Conservation (phyloP, 176 grass and related monocot genomes). For the Bromus sterilis region DNA sequence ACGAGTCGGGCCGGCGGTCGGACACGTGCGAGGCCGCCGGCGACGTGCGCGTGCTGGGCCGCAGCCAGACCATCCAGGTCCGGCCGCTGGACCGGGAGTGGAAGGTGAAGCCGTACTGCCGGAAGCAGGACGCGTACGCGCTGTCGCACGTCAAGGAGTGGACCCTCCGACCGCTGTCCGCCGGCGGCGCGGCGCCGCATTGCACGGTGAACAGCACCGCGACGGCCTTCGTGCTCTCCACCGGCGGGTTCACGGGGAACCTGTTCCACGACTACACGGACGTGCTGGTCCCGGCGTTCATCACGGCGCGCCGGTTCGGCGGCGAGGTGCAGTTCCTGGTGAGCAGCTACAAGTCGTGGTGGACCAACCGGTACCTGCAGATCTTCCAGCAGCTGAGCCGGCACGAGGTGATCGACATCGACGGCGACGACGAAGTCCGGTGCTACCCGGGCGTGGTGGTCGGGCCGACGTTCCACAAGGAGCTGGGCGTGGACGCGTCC, state of each 20-base stretch:
- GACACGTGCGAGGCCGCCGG: conserved; percentile 56
- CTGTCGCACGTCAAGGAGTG: conserved; percentile 48
- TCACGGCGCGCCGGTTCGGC: conserved; percentile 38
- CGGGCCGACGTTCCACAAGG: conserved; percentile 60
- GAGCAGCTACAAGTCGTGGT: conserved; percentile 62
- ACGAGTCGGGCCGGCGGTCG: conserved; percentile 50
- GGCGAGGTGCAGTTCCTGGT: conserved; percentile 76
- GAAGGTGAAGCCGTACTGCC: conserved; percentile 51
- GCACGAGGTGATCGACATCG: conserved; percentile 58
- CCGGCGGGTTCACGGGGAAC: conserved; percentile 74
- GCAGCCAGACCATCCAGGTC: conserved; percentile 28
- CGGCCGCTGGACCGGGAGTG: conserved; percentile 24
- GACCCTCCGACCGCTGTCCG: conserved; percentile 24
- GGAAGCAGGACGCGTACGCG: conserved; percentile 47
- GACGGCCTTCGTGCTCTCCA: conserved; percentile 54
- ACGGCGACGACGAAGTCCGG: conserved; percentile 46
- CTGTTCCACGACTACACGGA: conserved; percentile 91
- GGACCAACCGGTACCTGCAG: conserved; percentile 45
- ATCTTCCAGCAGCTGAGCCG: conserved; percentile 57
- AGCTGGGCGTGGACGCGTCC: conserved; percentile 45
- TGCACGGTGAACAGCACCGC: conserved; percentile 51
- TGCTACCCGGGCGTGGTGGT: conserved; percentile 59
- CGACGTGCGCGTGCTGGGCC: conserved; percentile 42
- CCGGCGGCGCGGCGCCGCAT: background rate
- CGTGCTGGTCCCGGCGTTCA: conserved; percentile 82